Conservation (phyloP, 129 eudicot species). For the Erigeron canadensis region DNA sequence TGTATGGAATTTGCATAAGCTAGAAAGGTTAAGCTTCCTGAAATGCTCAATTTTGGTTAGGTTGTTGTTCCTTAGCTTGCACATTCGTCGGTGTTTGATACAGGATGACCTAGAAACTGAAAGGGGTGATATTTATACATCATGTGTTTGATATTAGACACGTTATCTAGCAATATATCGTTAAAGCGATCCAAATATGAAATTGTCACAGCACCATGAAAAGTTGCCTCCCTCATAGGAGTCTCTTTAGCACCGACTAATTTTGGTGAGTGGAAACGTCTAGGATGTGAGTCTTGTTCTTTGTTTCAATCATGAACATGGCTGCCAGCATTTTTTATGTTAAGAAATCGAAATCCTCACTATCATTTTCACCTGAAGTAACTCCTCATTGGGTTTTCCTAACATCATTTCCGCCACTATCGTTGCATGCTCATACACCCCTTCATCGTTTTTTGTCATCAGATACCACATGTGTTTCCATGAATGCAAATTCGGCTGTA, state of each 20-base stretch:
- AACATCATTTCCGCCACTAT: slow-evolving; percentile 42
- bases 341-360: slow-evolving; percentile 60
- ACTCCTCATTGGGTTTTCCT: slow-evolving; percentile 42
- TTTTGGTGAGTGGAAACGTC: slow-evolving; percentile 47
- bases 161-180: too few species aligned
- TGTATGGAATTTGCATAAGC: too few species aligned
- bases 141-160: too few species aligned
- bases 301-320: slow-evolving; percentile 44
- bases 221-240: slow-evolving; percentile 48
- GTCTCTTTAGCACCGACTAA: slow-evolving; percentile 49
- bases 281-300: slow-evolving; percentile 40
- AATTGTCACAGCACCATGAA: slow-evolving; percentile 56
- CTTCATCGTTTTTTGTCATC: slow-evolving; percentile 42
- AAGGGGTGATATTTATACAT: too few species aligned
- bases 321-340: slow-evolving; percentile 50
- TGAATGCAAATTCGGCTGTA: slow-evolving; percentile 45
- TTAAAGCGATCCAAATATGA: slow-evolving; percentile 58
- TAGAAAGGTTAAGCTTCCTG: too few species aligned
- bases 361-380: slow-evolving; percentile 43
- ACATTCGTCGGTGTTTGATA: too few species aligned
- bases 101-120: too few species aligned
- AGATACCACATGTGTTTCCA: slow-evolving; percentile 50
- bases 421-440: slow-evolving; percentile 47
- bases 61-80: too few species aligned
- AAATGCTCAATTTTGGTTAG: too few species aligned